Evolutionary conservation across 1,284 basidiomycete genomes (phyloP).

Genomic region (Ganoderma multipileum): DNA sequence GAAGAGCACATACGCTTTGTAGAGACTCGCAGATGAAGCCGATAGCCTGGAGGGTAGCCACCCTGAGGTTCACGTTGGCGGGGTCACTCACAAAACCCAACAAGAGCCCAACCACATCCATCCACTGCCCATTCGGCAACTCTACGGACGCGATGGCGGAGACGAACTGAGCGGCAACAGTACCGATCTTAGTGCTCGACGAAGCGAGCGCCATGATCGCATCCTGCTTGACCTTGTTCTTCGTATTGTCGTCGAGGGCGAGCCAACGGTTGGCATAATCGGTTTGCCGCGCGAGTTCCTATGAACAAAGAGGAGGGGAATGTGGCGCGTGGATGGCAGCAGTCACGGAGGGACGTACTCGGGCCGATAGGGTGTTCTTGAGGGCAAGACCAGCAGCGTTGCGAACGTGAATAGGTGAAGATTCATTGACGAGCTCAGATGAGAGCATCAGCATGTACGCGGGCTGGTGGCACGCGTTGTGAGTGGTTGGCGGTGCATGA

Average conservation of each 20-base stretch:
- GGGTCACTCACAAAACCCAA: constrained; percentile 88
- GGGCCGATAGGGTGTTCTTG: constrained; percentile 94
- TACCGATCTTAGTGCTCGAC: constrained; percentile 75
- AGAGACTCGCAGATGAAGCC: constrained; percentile 98
- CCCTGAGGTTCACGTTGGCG: constrained; percentile 80
- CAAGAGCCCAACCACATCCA: constrained; percentile 88
- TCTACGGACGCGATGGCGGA: constrained; percentile 95
- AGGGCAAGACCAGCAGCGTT: constrained; percentile 96
- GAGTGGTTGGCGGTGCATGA: constrained; percentile 30
- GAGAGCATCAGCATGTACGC: constrained; percentile 91
- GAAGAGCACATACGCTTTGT: constrained; percentile 59
- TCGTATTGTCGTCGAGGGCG: constrained; percentile 70
- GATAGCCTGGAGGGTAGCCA: constrained; percentile 93
- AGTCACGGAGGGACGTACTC: constrained; percentile 54
- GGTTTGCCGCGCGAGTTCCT: constrained; percentile 83
- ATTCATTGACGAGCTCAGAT: constrained; percentile 81
- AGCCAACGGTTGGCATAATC: constrained; percentile 87
- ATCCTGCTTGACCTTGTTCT: constrained; percentile 89
- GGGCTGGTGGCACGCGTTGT: constrained; percentile 57
- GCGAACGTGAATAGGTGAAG: constrained; percentile 77
- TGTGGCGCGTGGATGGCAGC: constrained; percentile 23
- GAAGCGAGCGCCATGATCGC: constrained; percentile 87
- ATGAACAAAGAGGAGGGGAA: constrained; percentile 26
- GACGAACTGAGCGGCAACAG: constrained; percentile 92
- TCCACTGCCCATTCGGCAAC: constrained; percentile 89